Conservation (phyloP, 371 early-diverging fungal genomes). For the Mucor saturninus region DNA sequence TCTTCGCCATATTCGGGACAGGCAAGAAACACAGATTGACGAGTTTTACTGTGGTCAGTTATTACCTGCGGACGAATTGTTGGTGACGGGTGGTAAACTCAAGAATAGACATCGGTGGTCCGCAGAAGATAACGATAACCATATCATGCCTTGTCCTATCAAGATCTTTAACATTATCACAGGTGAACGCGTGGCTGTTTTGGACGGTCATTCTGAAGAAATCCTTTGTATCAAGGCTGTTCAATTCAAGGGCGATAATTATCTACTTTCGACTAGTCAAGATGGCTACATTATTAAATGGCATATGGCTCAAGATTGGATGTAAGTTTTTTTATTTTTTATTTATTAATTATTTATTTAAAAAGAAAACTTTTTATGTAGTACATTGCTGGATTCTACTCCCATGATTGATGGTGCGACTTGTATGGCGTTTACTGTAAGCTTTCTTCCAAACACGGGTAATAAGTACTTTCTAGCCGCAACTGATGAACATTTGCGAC, state of each 20-base stretch:
- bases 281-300: conserved; percentile 92
- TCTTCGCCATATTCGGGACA: conserved; percentile 77
- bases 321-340: conserved; percentile 11
- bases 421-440: conserved; percentile 93
- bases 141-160: conserved; percentile 87
- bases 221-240: conserved; percentile 80
- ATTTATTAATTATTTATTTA: not conserved
- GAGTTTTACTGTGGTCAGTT: conserved; percentile 89
- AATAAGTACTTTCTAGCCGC: conserved; percentile 91
- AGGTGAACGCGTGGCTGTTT: conserved; percentile 68
- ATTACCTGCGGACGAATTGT: conserved; percentile 40
- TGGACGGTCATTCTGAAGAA: conserved; percentile 89
- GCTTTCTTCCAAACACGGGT: conserved; percentile 91
- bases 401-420: conserved; percentile 82
- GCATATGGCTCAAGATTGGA: conserved; percentile 81
- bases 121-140: conserved; percentile 87
- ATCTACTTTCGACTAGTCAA: conserved; percentile 86
- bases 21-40: conserved; percentile 81
- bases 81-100: conserved; percentile 48
- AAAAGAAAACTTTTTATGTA: not conserved
- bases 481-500: conserved; percentile 80
- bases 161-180: conserved; percentile 83
- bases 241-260: conserved; percentile 76
- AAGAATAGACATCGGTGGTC: conserved; percentile 90
- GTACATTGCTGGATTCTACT: conserved; percentile 57